A percentile compares a stretch with the other conserved stretches of the same genome.
Conservation (phyloP, 192 early-diverging fungal species). For the Pilobolus umbonatus region DNA sequence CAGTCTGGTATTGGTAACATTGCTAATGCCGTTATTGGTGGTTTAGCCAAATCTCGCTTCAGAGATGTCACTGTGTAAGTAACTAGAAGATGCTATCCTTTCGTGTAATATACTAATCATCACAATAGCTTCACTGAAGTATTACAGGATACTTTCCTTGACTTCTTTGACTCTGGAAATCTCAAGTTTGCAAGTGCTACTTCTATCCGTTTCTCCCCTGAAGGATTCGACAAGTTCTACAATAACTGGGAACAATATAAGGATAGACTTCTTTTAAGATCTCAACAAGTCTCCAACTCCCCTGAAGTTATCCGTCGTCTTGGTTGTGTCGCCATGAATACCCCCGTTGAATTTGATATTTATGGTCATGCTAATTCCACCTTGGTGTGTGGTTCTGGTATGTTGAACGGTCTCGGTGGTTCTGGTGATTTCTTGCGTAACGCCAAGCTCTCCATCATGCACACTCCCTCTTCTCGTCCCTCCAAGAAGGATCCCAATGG, state of each 20-base stretch:
- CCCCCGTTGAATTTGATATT: conserved; percentile 43
- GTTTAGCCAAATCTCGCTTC: conserved; percentile 35
- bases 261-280: conserved; percentile 35
- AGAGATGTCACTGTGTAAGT: conserved; percentile 38
- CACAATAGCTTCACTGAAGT: conserved; percentile 35
- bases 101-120: neutral
- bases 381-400: conserved; percentile 34
- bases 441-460: conserved; percentile 38
- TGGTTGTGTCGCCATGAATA: conserved; percentile 43
- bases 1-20: conserved; percentile 44
- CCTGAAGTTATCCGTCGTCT: conserved; percentile 41
- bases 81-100: neutral
- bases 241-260: conserved; percentile 37
- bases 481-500: conserved; percentile 35
- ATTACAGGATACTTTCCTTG: conserved; percentile 41
- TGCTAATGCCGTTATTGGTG: conserved; percentile 41
- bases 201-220: conserved; percentile 37
- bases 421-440: conserved; percentile 39
- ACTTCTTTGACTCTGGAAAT: conserved; percentile 35
- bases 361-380: conserved; percentile 42
- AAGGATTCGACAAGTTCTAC: conserved; percentile 38
- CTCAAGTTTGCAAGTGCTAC: conserved; percentile 31
- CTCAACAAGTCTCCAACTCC: conserved; percentile 40
- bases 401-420: conserved; percentile 42
- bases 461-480: conserved; percentile 38